Base-by-base conservation (phyloP, 371 early-diverging fungal genomes). In the Nematocida sp. region DNA sequence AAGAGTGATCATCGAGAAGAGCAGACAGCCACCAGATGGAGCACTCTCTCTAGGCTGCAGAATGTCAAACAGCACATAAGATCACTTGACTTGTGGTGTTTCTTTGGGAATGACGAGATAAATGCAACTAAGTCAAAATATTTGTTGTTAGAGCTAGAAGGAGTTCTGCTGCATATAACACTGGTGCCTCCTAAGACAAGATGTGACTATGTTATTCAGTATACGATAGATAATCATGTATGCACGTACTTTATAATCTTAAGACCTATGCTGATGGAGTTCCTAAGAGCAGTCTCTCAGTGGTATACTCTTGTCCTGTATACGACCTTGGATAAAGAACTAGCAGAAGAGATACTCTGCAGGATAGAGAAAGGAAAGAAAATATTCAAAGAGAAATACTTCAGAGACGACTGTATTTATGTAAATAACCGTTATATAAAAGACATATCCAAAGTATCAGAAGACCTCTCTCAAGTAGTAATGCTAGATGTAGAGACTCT, bases 271-370 rank as follows among this genome's bases (percentile, higher is more conserved):
- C 46, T 66, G 52, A 15, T 31, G 32, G 58, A 66, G 32, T 66
- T 66, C 40, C 27, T 66, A 13, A 21, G 21, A 21, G 45, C n/a
- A 34, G 54, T 66, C 48, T 37, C 54, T 7, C 13, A 41, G 48
- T 66, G 67, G 67, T 66, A 66, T 48, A 38, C 43, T n/a, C n/a
- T 66, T 11, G 43, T 66, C 21, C 38, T 66, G 27, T 66, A 66
- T 27, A 66, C 54, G 4, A 66, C 45, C 0, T 34, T 23, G 58
- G 54, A 66, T 0, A 53, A 53, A 31, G 67, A 55, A 45, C 45
- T 41, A 43, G 67, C 54, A 19, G 67, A 55, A 21, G 43, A 38
- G 31, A 53, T 66, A n/a, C 58, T 58, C 13, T 31, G 31, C 38
- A 34, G 43, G 13, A 19, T 66, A 27, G 67, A 66, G 29, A 45